Percentiles rank a stretch among this genome's conserved stretches.
Evolutionary conservation across 352 stramenopile species (phyloP).

Genomic region (Globisporangium yorkense): DNA sequence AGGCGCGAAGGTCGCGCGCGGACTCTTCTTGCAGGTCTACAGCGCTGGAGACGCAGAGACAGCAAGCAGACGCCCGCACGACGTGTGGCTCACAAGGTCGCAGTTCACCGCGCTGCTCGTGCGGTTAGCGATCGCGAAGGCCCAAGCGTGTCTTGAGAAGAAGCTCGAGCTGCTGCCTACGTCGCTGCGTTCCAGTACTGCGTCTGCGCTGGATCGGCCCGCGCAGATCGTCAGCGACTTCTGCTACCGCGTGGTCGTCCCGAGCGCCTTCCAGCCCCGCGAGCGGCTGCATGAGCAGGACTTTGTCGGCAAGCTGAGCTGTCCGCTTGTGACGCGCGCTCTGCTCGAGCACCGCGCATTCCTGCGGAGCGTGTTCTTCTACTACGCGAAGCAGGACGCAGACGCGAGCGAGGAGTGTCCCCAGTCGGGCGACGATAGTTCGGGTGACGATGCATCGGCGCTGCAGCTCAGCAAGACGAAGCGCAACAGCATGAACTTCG

Average conservation of each 20-base stretch:
- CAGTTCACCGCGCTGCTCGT: conserved; percentile 17
- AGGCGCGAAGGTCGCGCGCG: not conserved
- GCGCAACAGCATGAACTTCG: conserved; percentile 45
- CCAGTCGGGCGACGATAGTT: not conserved
- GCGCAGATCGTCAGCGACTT: conserved; percentile 35
- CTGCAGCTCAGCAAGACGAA: conserved; percentile 42
- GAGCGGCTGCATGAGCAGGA: conserved; percentile 18
- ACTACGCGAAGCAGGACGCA: conserved; percentile 41
- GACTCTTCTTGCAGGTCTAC: conserved; percentile 8
- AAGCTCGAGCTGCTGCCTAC: not conserved
- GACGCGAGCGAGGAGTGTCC: conserved; percentile 7
- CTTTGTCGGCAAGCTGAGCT: conserved; percentile 37
- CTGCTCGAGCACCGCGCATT: conserved; percentile 57
- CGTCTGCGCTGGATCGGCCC: conserved; percentile 4
- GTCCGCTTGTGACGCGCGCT: conserved; percentile 30
- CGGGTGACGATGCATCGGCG: no score
- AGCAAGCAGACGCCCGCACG: not conserved
- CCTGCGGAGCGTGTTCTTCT: conserved; percentile 45
- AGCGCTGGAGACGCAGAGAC: no score
- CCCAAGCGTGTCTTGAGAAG: not conserved
- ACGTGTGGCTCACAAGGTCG: conserved; percentile 9
- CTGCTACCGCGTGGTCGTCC: conserved; percentile 29
- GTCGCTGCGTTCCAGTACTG: not conserved
- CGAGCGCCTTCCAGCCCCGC: conserved; percentile 10
- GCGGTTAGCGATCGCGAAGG: conserved; percentile 1